A percentile compares a stretch with the other conserved stretches of the same genome.
Evolutionary conservation across 1,284 basidiomycete species (phyloP).

Genomic region (Cryptococcus floricola): DNA sequence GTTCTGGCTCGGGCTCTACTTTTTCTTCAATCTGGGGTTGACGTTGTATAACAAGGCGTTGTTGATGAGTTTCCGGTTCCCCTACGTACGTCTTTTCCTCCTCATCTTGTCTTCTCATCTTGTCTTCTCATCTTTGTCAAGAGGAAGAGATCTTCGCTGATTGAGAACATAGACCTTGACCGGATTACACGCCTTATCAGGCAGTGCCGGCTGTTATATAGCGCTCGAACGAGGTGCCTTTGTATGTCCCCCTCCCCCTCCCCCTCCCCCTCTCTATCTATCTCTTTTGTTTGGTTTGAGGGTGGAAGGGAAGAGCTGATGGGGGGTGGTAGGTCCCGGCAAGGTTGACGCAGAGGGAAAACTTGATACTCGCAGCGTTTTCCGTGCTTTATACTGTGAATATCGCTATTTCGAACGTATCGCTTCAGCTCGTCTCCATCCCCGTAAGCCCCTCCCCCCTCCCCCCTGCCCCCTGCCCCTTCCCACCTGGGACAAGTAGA

Average conservation of each 20-base stretch:
- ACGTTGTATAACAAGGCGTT: conserved; percentile 91
- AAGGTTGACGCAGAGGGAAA: conserved; percentile 58
- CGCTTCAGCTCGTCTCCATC: conserved; percentile 78
- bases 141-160: conserved; percentile 2
- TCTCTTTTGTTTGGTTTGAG: neutral
- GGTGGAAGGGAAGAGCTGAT: neutral
- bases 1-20: conserved; percentile 75
- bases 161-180: conserved; percentile 59
- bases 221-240: conserved; percentile 62
- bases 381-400: conserved; percentile 85
- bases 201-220: conserved; percentile 70
- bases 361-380: conserved; percentile 66
- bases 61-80: conserved; percentile 83
- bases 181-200: conserved; percentile 77
- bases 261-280: no score
- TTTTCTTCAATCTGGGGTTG: conserved; percentile 79
- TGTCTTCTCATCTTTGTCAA: neutral
- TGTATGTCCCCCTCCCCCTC: conserved; percentile 49
- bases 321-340: conserved; percentile 52
- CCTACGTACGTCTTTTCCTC: conserved; percentile 57
- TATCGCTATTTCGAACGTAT: conserved; percentile 86
- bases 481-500: no score
- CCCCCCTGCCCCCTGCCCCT: neutral
- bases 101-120: no score
- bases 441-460: conserved; percentile 59